Percentiles rank a stretch among this genome's conserved stretches.
phyloP scores from a whole-genome alignment of 768 basidiomycete species.

The Lenzites betulinus region DNA sequence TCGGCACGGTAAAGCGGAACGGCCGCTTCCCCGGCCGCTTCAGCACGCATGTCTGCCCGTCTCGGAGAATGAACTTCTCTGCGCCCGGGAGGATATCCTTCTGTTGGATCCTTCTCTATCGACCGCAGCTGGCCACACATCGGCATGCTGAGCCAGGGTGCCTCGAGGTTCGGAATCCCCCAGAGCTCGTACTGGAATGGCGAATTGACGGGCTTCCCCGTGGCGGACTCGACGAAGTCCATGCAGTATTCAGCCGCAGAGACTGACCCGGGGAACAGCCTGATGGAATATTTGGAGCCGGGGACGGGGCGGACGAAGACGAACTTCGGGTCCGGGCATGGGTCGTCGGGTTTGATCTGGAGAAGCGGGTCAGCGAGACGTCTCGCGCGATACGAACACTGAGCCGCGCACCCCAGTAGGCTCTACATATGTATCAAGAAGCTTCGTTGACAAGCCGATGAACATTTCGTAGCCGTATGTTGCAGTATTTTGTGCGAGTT shows the following conservation, averaged over 20 bases:
- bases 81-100: neutral
- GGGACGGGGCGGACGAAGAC: neutral
- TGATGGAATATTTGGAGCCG: neutral
- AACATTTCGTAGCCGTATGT: too few relatives aligned
- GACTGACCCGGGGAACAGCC: neutral
- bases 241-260: neutral
- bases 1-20: neutral
- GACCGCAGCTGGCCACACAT: neutral
- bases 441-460: too few relatives aligned
- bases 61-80: conserved; percentile 4
- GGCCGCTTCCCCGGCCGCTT: neutral
- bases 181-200: too few relatives aligned
- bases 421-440: too few relatives aligned
- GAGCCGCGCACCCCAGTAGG: too few relatives aligned
- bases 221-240: neutral
- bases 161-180: neutral
- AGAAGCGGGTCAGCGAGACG: neutral
- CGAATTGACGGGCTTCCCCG: conserved; percentile 1
- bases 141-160: neutral
- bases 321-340: neutral
- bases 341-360: neutral
- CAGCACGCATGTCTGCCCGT: conserved; percentile 5
- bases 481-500: too few relatives aligned
- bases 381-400: neutral
- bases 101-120: neutral